Conservation (phyloP, 2,329 filamentous ascomycete genomes). For the Diaporthe citri region DNA sequence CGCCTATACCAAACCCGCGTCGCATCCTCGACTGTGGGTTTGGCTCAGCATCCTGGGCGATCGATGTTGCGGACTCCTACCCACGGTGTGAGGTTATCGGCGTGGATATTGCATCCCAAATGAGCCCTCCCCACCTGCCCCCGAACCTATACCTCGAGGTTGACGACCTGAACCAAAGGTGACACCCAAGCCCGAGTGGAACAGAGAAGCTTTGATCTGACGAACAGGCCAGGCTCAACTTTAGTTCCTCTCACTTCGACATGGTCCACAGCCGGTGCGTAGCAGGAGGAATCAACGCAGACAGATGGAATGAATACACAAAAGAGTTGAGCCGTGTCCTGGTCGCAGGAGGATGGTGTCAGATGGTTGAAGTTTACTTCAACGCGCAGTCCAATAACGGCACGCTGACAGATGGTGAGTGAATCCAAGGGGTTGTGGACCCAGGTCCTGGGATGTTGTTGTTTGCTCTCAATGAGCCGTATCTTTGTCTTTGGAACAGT, state of each 20-base stretch:
- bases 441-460: too few relatives aligned
- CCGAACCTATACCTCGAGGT: slow-evolving; percentile 79
- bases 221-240: slow-evolving; percentile 73
- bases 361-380: slow-evolving; percentile 89
- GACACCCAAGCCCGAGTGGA: slow-evolving; percentile 39
- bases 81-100: slow-evolving; percentile 77
- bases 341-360: slow-evolving; percentile 84
- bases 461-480: neutral
- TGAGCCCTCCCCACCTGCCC: slow-evolving; percentile 73
- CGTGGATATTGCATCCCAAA: slow-evolving; percentile 78
- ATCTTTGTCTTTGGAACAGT: neutral
- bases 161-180: slow-evolving; percentile 78
- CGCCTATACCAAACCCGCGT: slow-evolving; percentile 69
- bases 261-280: slow-evolving; percentile 84
- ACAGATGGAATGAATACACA: slow-evolving; percentile 82
- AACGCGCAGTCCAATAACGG: slow-evolving; percentile 90
- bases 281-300: slow-evolving; percentile 76
- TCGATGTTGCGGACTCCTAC: slow-evolving; percentile 74
- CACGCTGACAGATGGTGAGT: slow-evolving; percentile 75
- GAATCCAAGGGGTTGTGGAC: slow-evolving; percentile 75
- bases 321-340: slow-evolving; percentile 80
- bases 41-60: slow-evolving; percentile 78
- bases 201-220: slow-evolving; percentile 36
- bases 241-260: slow-evolving; percentile 75
- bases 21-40: slow-evolving; percentile 80